Conservation (phyloP, 2,329 filamentous ascomycete genomes). For the Cyclaneusma minus region DNA sequence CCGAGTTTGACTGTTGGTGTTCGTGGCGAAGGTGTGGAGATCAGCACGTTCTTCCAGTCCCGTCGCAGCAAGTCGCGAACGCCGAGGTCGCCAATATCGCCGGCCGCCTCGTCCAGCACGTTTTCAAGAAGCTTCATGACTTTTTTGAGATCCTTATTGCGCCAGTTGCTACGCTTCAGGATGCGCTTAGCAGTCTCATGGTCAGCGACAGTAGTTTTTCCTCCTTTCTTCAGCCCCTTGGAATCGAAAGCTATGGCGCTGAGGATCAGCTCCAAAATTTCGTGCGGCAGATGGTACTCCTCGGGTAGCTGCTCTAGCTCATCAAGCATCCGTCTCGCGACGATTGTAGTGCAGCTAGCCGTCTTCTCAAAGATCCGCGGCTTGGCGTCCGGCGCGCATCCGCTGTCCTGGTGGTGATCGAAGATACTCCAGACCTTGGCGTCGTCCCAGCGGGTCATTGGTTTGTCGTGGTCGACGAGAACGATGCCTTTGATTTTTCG, state of each 20-base stretch:
- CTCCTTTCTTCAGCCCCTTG: conserved; percentile 22
- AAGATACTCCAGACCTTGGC: conserved; percentile 29
- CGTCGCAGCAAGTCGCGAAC: conserved; percentile 27
- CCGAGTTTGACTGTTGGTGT: conserved; percentile 29
- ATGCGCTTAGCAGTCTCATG: conserved; percentile 22
- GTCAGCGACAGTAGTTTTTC: conserved; percentile 24
- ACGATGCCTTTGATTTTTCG: conserved; percentile 27
- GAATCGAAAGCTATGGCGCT: conserved; percentile 30
- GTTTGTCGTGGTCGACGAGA: conserved; percentile 26
- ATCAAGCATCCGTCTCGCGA: conserved; percentile 29
- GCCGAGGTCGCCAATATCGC: conserved; percentile 23
- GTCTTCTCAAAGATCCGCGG: conserved; percentile 27
- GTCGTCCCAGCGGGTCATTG: conserved; percentile 25
- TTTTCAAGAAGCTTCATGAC: conserved; percentile 26
- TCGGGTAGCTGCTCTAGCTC: conserved; percentile 25
- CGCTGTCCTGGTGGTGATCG: conserved; percentile 28
- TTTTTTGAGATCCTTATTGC: conserved; percentile 20
- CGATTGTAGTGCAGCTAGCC: conserved; percentile 28
- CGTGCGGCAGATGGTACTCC: conserved; percentile 31
- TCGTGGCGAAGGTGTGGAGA: conserved; percentile 28
- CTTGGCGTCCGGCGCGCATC: conserved; percentile 23
- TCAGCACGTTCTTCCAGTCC: conserved; percentile 31
- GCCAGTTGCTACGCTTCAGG: conserved; percentile 26
- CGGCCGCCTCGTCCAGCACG: conserved; percentile 24
- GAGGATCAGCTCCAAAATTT: conserved; percentile 30